A percentile compares a stretch with the other conserved stretches of the same genome.
Conservation (phyloP, 1,284 basidiomycete species). For the Vanrija humicola region DNA sequence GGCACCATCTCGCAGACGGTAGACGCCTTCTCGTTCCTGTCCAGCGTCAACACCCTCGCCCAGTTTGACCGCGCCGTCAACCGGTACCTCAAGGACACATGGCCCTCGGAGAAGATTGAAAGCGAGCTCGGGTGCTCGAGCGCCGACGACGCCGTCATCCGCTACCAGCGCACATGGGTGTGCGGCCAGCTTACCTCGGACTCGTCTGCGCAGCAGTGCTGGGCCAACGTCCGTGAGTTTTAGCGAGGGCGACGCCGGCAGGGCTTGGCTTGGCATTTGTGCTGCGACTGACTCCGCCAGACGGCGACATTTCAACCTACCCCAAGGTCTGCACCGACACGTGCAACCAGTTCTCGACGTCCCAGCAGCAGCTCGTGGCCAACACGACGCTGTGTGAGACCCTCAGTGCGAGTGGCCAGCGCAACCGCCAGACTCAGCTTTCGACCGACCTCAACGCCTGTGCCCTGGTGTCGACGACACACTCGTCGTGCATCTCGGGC, state of each 20-base stretch:
- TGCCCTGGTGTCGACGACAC: slow-evolving; percentile 48
- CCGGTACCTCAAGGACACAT: too few relatives aligned
- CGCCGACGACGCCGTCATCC: slow-evolving; percentile 26
- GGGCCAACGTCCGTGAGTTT: slow-evolving; percentile 32
- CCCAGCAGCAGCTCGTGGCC: slow-evolving; percentile 27
- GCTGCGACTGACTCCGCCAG: background rate
- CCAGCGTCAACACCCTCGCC: too few relatives aligned
- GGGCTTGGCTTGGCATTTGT: background rate
- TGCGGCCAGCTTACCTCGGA: slow-evolving; percentile 32
- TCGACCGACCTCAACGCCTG: slow-evolving; percentile 46
- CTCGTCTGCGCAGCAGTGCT: slow-evolving; percentile 26
- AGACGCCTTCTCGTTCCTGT: too few relatives aligned
- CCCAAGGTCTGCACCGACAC: slow-evolving; percentile 44
- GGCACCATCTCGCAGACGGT: too few relatives aligned
- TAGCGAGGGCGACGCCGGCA: background rate
- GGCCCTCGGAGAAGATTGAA: slow-evolving; percentile 24
- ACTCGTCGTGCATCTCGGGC: slow-evolving; percentile 46
- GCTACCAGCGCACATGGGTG: slow-evolving; percentile 41
- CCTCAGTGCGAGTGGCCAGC: background rate
- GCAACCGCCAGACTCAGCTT: slow-evolving; percentile 33
- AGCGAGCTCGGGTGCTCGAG: slow-evolving; percentile 41
- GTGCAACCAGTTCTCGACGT: slow-evolving; percentile 37
- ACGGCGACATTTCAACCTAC: slow-evolving; percentile 22
- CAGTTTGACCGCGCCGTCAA: too few relatives aligned
- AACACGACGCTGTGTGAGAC: slow-evolving; percentile 21